Base-by-base conservation (phyloP, 371 early-diverging fungal species). In the Lichtheimia hyalospora region DNA sequence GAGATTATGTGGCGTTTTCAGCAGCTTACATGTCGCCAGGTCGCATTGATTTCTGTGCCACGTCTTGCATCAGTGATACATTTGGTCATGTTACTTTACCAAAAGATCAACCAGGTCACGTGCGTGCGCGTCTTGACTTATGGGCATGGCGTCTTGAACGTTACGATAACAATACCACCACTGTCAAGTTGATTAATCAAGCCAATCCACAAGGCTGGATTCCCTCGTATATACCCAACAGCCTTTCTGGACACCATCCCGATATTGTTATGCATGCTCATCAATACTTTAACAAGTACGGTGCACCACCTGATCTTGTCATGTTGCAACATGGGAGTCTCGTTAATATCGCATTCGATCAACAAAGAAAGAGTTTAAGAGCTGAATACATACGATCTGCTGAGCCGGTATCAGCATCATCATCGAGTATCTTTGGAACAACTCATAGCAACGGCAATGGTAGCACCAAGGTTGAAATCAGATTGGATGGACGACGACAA, bases 241-340 rank as follows among this genome's bases (percentile, higher is more conserved):
- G 69, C 14, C 63, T 71, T 61, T 67, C 77, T 2, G 73, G 70
- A 0, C 75, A 77, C 39, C 66, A 67, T 53, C 72, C 79, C 1
- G 63, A 72, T 13, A 62, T 71, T 39, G 58, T 75, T 1, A 77
- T 77, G 5, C 66, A 67, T 42, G 74, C 82, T 2, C 62, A 72
- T 39, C 70, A 77, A 18, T 82, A 74, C 40, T 63, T 82, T 24
- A 70, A 78, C 16, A 62, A 64, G 2, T 62, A 72, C 57, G 85
- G 83, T 8, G 79, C 81, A 5, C 85, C 85, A 4, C 85, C 85
- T 0, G 77, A 74, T 13, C 50, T 85, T 39, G 75, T 75, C 16
- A 61, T 64, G 5, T 60, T 85, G n/a, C 65, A 69, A 2, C 64
- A 72, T 14, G 85, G 78, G 13, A 66, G 66, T 2, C 54, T 82